These are phyloP conservation scores for Macrophomina phaseolina DNA, from an alignment of 2,329 filamentous ascomycete species.

Conservation along the genomic window DNA sequence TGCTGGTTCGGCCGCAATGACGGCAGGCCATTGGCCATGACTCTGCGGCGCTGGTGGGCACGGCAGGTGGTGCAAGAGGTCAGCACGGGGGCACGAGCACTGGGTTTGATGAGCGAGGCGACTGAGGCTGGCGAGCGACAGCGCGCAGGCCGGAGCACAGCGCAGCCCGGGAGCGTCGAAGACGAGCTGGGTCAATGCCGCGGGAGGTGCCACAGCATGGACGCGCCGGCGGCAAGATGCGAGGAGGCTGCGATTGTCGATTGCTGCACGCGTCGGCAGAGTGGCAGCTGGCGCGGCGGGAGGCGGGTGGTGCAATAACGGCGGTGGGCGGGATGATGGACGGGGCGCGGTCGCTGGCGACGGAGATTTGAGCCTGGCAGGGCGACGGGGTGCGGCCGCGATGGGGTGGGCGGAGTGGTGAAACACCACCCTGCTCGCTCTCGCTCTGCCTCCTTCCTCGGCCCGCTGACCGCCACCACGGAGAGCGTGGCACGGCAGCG, in stretches of 20 bases:
- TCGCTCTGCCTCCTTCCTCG: not conserved
- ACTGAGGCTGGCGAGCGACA: not conserved
- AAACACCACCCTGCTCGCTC: constrained; percentile 15
- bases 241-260: not conserved
- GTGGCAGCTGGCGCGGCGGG: not conserved
- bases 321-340: not conserved
- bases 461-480: constrained; percentile 20
- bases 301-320: not conserved
- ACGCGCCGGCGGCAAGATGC: not conserved
- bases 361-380: constrained; percentile 14
- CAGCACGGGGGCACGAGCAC: not conserved
- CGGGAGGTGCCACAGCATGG: constrained; percentile 22
- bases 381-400: constrained; percentile 2
- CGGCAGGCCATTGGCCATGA: not conserved
- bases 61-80: not conserved
- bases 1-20: too few species aligned
- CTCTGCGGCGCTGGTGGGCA: not conserved
- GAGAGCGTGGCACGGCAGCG: constrained; percentile 22
- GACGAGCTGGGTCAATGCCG: not conserved
- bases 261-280: constrained; percentile 9
- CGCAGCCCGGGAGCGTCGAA: not conserved
- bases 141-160: too few species aligned
- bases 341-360: not conserved
- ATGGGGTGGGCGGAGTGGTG: constrained; percentile 5
- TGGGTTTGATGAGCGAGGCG: not conserved